Base-by-base conservation (phyloP, 805 yeast species). In the Ogataea saltuana region DNA sequence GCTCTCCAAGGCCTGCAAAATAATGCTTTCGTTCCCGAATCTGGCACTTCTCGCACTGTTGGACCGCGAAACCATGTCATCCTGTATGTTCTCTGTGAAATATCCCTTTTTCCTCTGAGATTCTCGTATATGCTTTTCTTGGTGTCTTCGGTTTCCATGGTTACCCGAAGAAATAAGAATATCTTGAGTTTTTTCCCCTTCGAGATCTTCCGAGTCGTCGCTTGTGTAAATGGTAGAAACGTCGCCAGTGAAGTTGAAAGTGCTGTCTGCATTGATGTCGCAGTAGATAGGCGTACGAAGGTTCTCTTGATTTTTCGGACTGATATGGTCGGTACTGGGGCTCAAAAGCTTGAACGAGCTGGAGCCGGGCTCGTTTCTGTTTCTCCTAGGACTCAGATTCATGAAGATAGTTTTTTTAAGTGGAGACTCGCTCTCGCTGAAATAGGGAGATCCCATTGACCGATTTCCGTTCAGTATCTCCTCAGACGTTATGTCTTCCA, bases 21-120 rank as follows among this genome's bases (percentile, higher is more conserved):
- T 27, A 6, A 13, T 21, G n/a, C 31, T 23, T 40, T 16, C 15
- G 48, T 27, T 42, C 31, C n/a, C n/a, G n/a, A 3, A 11, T 39
- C 33, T 45, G 29, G 18, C 40, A 20, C 51, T 49, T n/a, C 39
- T 50, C 4, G 48, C 33, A 22, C 56, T 52, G 25, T 33, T 48
- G 16, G 48, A 36, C n/a, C 49, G 41, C 15, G 49, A 46, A 8
- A 42, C 9, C 11, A 9, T 18, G 7, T 46, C 48, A 13, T 47
- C 55, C 11, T 41, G 20, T 1, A 49, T 22, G 16, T 32, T 39
- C 26, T 55, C 59, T 17, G 40, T 45, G 38, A 55, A 51, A 16
- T 51, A 48, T 3, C 59, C 59, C 20, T 41, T 42, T 6, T 42
- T 29, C 33, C 31, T 42, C 20, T 53, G 59, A 6, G 51, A 48